Evolutionary conservation across 2,329 filamentous ascomycete species (phyloP).

Genomic region (Botrytis cinerea): DNA sequence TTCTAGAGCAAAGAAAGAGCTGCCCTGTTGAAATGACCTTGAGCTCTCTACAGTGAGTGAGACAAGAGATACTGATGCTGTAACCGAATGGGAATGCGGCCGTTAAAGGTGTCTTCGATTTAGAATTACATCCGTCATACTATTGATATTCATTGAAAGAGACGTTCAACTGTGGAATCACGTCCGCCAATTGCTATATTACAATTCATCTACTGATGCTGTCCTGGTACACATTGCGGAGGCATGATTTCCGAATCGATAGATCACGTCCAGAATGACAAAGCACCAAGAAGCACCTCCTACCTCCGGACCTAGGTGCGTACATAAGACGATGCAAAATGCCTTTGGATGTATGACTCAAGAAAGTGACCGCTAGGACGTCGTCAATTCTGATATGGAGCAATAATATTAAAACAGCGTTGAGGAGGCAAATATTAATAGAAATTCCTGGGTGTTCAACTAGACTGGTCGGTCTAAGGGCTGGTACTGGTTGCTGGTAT

Average conservation of each 20-base stretch:
- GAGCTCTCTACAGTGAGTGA: background rate
- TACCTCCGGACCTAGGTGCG: background rate
- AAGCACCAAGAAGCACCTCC: background rate
- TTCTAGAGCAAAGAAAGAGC: background rate
- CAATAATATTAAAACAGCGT: slow-evolving; percentile 3
- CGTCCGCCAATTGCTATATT: background rate
- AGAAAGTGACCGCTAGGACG: slow-evolving; percentile 14
- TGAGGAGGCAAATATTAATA: slow-evolving; percentile 6
- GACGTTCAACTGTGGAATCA: background rate
- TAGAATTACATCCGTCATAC: background rate
- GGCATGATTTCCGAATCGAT: background rate
- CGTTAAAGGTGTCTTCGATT: slow-evolving; percentile 1
- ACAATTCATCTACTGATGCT: background rate
- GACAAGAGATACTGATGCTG: slow-evolving; percentile 20
- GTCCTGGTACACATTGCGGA: background rate
- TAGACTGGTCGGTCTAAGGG: background rate
- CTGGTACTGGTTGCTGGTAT: background rate
- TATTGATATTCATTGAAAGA: background rate
- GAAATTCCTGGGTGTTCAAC: background rate
- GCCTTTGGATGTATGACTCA: background rate
- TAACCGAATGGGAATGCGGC: background rate
- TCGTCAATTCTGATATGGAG: background rate
- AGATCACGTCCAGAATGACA: background rate
- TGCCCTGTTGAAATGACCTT: background rate
- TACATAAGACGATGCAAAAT: slow-evolving; percentile 1